Evolutionary conservation across 1,284 basidiomycete species (phyloP), one percentile per base, ranked within the genome.

Genomic region (Phenoliferia sp.): DNA sequence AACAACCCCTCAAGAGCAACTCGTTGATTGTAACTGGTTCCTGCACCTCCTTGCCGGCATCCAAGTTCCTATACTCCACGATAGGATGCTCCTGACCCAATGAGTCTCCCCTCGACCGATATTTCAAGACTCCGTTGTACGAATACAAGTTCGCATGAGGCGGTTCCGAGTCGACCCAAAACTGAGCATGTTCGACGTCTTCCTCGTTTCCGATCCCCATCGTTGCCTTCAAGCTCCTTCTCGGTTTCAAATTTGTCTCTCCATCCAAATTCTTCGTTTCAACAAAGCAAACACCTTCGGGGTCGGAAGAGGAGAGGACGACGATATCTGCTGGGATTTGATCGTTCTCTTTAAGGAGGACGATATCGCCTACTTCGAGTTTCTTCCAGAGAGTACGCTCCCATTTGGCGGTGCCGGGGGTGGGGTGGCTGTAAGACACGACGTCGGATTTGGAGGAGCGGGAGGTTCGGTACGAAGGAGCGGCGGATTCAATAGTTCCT

Each of bases 331-430:
- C 95, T 0, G 95, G 94, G 9, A 98, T 88, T 80, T 96, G 93
- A 68, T 98, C 95, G 78, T 97, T 90, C 76, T 97, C 92, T 64
- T 89, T 84, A 32, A 98, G 82, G 2, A 97, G 81, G 31, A 99
- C 90, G 31, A 98, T 81, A 77, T 98, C 95, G n/a, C 95, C 95
- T 6, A 97, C 94, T 79, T 96, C 93, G 59, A 99, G 84, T 82
- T 98, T 97, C 83, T 98, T 98, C 95, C 95, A 99, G 1, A 98
- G 82, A 3, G 95, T 98, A 66, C 94, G 84, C 78, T 97, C 94
- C 94, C 94, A 98, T 33, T 85, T 84, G 0, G 91, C 88, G 0
- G 87, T 85, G 0, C 92, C 93, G 0, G 83, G 81, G 1, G 84
- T 82, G 35, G 85, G 85, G 62, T 86, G 85, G 58, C 80, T 81